phyloP scores from a whole-genome alignment of 2,329 filamentous ascomycete species.

The Pseudogymnoascus sp. region DNA sequence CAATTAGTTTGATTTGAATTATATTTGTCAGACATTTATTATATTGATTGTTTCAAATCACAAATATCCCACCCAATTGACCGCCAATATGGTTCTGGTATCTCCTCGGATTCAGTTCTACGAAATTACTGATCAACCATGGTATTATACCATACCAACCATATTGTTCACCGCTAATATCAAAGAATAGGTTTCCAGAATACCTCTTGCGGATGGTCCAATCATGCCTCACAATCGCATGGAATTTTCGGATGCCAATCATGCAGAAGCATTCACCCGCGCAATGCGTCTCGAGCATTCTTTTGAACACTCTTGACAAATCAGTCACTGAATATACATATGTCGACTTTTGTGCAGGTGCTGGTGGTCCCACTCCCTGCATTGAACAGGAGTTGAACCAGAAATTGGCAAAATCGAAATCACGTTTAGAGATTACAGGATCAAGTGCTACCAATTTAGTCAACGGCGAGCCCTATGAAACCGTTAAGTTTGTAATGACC shows the following conservation, averaged over 20 bases:
- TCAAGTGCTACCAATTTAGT: constrained; percentile 13
- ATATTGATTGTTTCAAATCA: background rate
- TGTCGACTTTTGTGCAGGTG: constrained; percentile 70
- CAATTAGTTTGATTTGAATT: background rate
- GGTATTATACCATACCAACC: constrained; percentile 33
- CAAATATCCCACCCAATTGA: background rate
- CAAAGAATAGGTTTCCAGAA: constrained; percentile 49
- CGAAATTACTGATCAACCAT: constrained; percentile 59
- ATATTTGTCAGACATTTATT: background rate
- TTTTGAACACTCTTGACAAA: constrained; percentile 42
- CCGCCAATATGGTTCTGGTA: constrained; percentile 37
- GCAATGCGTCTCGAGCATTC: constrained; percentile 48
- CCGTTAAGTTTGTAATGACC: constrained; percentile 54
- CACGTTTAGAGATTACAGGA: constrained; percentile 17
- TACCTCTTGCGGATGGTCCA: constrained; percentile 58
- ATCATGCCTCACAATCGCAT: constrained; percentile 54
- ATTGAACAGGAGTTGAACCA: constrained; percentile 54
- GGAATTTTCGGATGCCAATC: constrained; percentile 51
- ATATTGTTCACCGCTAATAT: constrained; percentile 15
- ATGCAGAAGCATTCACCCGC: constrained; percentile 51
- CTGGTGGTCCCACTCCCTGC: constrained; percentile 59
- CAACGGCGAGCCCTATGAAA: constrained; percentile 15
- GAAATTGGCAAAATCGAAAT: constrained; percentile 24
- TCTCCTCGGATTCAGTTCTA: constrained; percentile 55
- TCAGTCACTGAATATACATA: constrained; percentile 49